Evolutionary conservation across 208 protist genomes (phyloP), one percentile per base, ranked within the genome.

Genomic region (Vickermania spadyakhi): DNA sequence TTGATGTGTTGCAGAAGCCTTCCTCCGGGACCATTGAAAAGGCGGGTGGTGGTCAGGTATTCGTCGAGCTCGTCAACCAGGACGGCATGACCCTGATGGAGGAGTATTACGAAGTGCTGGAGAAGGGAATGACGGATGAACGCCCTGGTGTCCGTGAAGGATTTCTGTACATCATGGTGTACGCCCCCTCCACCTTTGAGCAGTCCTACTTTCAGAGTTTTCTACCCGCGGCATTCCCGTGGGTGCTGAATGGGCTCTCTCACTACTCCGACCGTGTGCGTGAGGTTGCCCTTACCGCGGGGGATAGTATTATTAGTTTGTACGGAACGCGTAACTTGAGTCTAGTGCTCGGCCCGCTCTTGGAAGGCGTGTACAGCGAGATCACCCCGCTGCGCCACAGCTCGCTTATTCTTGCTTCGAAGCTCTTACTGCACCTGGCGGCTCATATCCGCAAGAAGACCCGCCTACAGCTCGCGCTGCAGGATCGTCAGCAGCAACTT

Each of bases 141-240:
- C 68, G 74, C 23, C 82, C 87, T 21, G 66, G 81, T 3, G 87
- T 96, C 59, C 67, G 86, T n/a, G 88, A 97, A 60, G 91, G 87
- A 22, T 96, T 93, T 69, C 68, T 97, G 25, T 89, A 95, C 66
- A 80, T 97, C 45, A 92, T 97, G 74, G 78, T 95, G 31, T 96
- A 96, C 77, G 69, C 93, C 45, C 90, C 91, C 26, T 84, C 83
- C 53, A 89, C 86, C 7, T 72, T 97, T 41, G 62, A 56, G 52
- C 53, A 71, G 18, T 66, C 73, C 52, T 78, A 72, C 57, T 90
- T 94, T 64, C 86, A 88, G 68, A 58, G 70, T 31, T 80, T 97
- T 55, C 70, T 95, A n/a, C 78, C 84, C 1, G 23, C 91, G 13
- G 74, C 77, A 28, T 86, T 96, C 52, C 85, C 86, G 61, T 93